Base-by-base conservation (phyloP, 176 grass and related monocot genomes). In the Ampelocalamus luodianensis region DNA sequence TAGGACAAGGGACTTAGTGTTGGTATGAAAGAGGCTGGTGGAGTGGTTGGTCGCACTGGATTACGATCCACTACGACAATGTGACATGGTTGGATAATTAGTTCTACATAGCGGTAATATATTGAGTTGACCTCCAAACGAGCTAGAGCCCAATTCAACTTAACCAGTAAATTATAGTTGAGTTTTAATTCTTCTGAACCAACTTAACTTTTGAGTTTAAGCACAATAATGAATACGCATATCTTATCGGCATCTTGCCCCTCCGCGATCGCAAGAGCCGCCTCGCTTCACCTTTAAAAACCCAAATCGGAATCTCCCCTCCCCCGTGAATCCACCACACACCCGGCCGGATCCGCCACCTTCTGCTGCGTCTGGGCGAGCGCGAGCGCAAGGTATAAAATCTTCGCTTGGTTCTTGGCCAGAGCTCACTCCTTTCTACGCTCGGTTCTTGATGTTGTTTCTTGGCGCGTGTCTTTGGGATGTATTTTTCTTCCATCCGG, bases 261-360 rank as follows among this genome's bases (percentile, higher is more conserved):
- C 76, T 73, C 59, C 44, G 34, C 85, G 58, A 65, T 32, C 67
- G 29, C 84, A 86, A 62, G 65, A 24, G 84, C 66, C 66, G 42
- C 37, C 37, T 34, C 23, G 45, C 48, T 13, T 9, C 38, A 38
- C 38, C 39, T 59, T 13, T 56, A 26, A 5, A 46, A 37, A 12
- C 62, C 55, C 81, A 40, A 53, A 80, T 78, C 73, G 50, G 62
- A 85, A 44, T 44, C 82, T 34, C 48, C 62, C 8, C 71, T 24
- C 13, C 65, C 63, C 10, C 62, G 44, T 17, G 36, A 68, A 36
- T 20, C 13, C 49, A n/a, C 61, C 79, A 16, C 34, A 11, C 71
- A 49, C 62, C 46, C 37, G 49, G 63, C 79, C 23, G 73, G 63
- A 78, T 77, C 63, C 63, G 82, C 78, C 48, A 63, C 56, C 68